Evolutionary conservation across 2,329 filamentous ascomycete genomes (phyloP), one percentile per base, ranked within the genome.

Genomic region (Monosporascus cannonballus): DNA sequence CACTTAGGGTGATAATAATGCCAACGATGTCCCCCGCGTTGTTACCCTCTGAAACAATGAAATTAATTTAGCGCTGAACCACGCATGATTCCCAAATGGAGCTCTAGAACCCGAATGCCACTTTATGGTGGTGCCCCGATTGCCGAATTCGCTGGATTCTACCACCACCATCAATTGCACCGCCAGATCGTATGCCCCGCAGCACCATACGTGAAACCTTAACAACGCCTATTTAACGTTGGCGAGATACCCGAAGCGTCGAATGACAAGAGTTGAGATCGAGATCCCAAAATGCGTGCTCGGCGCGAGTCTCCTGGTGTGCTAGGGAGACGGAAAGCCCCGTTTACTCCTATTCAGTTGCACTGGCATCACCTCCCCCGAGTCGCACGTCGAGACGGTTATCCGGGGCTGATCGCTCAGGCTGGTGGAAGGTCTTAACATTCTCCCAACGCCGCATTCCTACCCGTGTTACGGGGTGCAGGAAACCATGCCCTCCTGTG

Each of bases 71-170:
- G 54, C 52, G 53, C 55, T 56, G 57, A 9, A 54, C 49, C 50
- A 56, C 54, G 24, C 47, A 47, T 22, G 24, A 30, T 55, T 59
- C 48, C 61, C 59, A 55, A 60, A 64, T 62, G 61, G 61, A 64
- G 59, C 51, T 51, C 59, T 46, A 59, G 59, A 57, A 57, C 56
- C 61, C 61, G 60, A 54, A 53, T 58, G 55, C 55, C 55, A 59
- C 57, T 59, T 58, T 54, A 58, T 57, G 53, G 57, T 56, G 59
- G 42, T 46, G 42, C 30, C 52, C 61, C 61, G 62, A 64, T 62
- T 64, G 60, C 62, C 61, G 62, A 64, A 59, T 51, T 52, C 59
- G 58, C 61, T 60, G 62, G 58, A 57, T 56, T 57, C 54, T 53
- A 60, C 54, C 56, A 59, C 54, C 11, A 34, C 11, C 6, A 34